Evolutionary conservation across 176 grass and related monocot genomes (phyloP).

Genomic region (Eremochloa ophiuroides): DNA sequence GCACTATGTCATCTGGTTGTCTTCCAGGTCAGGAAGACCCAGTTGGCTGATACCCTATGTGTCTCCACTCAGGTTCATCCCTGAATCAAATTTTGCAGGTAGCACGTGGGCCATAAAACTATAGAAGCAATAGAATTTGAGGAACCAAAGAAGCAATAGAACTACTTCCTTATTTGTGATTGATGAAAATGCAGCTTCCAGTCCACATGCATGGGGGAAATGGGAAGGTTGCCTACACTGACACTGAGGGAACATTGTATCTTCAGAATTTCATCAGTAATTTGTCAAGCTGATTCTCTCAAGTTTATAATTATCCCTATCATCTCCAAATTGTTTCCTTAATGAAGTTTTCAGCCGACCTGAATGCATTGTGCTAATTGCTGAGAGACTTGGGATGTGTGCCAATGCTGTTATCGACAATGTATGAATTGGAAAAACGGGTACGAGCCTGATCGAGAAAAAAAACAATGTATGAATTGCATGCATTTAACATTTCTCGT

Average conservation of each 20-base stretch:
- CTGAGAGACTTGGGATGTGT: conserved; percentile 96
- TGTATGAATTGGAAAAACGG: no score
- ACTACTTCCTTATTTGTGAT: neutral
- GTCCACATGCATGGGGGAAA: conserved; percentile 90
- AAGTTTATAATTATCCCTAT: conserved; percentile 1
- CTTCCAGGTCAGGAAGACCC: conserved; percentile 78
- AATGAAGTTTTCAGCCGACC: conserved; percentile 55
- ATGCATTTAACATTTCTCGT: conserved; percentile 1
- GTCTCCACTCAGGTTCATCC: conserved; percentile 36
- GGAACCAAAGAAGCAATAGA: neutral
- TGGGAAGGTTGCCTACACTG: conserved; percentile 81
- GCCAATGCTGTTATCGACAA: conserved; percentile 84
- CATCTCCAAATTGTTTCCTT: no score
- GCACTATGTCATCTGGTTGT: neutral
- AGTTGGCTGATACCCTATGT: conserved; percentile 86
- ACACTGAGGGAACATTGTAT: conserved; percentile 81
- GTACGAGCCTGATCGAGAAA: no score
- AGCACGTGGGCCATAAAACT: neutral
- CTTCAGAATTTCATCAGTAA: conserved; percentile 22
- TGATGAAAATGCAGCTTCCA: no score
- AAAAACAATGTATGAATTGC: conserved; percentile 35
- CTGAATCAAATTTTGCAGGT: neutral
- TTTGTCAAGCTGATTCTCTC: neutral
- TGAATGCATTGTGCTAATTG: conserved; percentile 88
- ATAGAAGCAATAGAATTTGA: neutral